phyloP scores from a whole-genome alignment of 208 protist genomes.

The Crithidia mellificae region DNA sequence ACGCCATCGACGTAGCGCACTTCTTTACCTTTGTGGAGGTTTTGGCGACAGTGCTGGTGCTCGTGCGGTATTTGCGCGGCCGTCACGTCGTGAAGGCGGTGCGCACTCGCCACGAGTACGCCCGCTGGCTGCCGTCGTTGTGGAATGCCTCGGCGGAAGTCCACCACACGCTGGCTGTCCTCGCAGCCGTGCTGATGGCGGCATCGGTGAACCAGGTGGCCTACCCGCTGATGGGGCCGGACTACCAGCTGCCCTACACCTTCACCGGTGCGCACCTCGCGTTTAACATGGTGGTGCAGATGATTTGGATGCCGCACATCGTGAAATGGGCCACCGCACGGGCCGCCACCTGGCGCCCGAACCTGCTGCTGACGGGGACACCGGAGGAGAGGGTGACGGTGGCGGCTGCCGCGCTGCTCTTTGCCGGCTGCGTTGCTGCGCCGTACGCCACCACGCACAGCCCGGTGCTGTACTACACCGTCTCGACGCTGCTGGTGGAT shows the following conservation, averaged over 20 bases:
- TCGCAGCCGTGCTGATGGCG: conserved; percentile 28
- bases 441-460: conserved; percentile 22
- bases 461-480: conserved; percentile 34
- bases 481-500: conserved; percentile 42
- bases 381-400: conserved; percentile 15
- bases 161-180: conserved; percentile 2
- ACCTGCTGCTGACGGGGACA: conserved; percentile 11
- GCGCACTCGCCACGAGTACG: conserved; percentile 21
- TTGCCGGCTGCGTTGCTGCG: conserved; percentile 15
- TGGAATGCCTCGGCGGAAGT: conserved; percentile 1
- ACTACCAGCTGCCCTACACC: conserved; percentile 40
- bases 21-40: conserved; percentile 31
- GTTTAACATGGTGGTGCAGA: conserved; percentile 32
- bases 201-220: conserved; percentile 44
- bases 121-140: conserved; percentile 18
- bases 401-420: neutral
- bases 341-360: conserved; percentile 11
- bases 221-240: conserved; percentile 47
- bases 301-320: conserved; percentile 27
- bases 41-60: conserved; percentile 19
- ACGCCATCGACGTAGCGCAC: conserved; percentile 27
- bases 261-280: conserved; percentile 44
- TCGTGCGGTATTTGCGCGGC: conserved; percentile 18
- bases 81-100: neutral
- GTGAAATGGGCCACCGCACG: conserved; percentile 10